These are phyloP conservation scores for Alternaria postmessia DNA, from an alignment of 2,329 filamentous ascomycete genomes.

Conservation along the genomic window DNA sequence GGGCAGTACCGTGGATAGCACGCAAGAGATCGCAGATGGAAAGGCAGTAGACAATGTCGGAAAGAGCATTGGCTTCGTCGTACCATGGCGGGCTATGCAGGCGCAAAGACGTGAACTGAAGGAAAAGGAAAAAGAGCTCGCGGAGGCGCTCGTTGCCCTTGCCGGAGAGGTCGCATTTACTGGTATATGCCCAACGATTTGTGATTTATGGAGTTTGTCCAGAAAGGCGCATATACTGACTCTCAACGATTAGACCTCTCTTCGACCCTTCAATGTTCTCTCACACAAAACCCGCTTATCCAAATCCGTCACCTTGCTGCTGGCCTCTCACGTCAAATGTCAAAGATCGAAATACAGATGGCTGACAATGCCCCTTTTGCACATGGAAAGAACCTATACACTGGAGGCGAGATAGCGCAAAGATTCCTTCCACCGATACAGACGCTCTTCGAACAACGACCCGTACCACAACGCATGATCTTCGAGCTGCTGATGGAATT, in stretches of 20 bases:
- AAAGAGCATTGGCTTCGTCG: slow-evolving; percentile 47
- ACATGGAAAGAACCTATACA: slow-evolving; percentile 44
- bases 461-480: slow-evolving; percentile 45
- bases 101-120: slow-evolving; percentile 42
- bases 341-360: slow-evolving; percentile 46
- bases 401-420: slow-evolving; percentile 43
- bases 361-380: slow-evolving; percentile 45
- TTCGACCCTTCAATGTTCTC: slow-evolving; percentile 39
- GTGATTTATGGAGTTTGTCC: neutral
- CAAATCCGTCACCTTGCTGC: slow-evolving; percentile 47
- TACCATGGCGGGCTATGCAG: slow-evolving; percentile 49
- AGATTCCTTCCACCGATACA: slow-evolving; percentile 44
- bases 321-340: slow-evolving; percentile 47
- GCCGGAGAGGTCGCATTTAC: slow-evolving; percentile 46
- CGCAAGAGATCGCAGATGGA: slow-evolving; percentile 30
- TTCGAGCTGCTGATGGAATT: slow-evolving; percentile 47
- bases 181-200: slow-evolving; percentile 24
- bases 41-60: slow-evolving; percentile 30
- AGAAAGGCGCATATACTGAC: slow-evolving; percentile 11
- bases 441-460: slow-evolving; percentile 42
- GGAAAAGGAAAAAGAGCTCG: slow-evolving; percentile 46
- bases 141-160: slow-evolving; percentile 45
- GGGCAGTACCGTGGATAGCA: slow-evolving; percentile 20
- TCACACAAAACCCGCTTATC: slow-evolving; percentile 43
- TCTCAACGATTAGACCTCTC: slow-evolving; percentile 34